Evolutionary conservation across 495 filamentous ascomycete species (phyloP).

Genomic region (Neurospora tetraspora): DNA sequence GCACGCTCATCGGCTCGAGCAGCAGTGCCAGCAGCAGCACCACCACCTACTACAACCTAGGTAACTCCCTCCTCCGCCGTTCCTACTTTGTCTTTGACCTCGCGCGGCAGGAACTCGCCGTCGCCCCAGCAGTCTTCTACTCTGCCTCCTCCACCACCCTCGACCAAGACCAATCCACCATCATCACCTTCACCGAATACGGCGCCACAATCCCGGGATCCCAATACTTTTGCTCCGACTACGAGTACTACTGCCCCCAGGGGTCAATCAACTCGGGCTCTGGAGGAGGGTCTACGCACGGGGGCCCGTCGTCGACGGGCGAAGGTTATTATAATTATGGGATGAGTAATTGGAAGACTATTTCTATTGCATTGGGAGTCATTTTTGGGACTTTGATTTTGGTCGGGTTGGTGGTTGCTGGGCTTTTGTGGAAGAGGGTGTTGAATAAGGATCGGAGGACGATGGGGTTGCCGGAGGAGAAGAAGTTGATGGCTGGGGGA

Average conservation of each 20-base stretch:
- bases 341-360: background rate
- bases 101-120: conserved; percentile 60
- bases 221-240: conserved; percentile 2
- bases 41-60: conserved; percentile 50
- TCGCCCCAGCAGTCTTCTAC: conserved; percentile 68
- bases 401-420: background rate
- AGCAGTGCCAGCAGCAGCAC: conserved; percentile 34
- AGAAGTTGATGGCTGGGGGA: background rate
- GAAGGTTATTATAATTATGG: background rate
- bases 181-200: conserved; percentile 18
- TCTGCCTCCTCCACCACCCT: conserved; percentile 33
- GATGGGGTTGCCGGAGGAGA: background rate
- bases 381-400: background rate
- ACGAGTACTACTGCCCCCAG: background rate
- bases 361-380: background rate
- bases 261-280: background rate
- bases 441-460: background rate
- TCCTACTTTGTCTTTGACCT: conserved; percentile 82
- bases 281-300: background rate
- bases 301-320: background rate
- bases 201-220: conserved; percentile 23
- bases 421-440: background rate
- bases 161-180: conserved; percentile 10
- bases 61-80: conserved; percentile 74
- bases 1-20: background rate